Evolutionary conservation across 192 early-diverging fungal species (phyloP).

Genomic region (Spizellomyces punctatus): DNA sequence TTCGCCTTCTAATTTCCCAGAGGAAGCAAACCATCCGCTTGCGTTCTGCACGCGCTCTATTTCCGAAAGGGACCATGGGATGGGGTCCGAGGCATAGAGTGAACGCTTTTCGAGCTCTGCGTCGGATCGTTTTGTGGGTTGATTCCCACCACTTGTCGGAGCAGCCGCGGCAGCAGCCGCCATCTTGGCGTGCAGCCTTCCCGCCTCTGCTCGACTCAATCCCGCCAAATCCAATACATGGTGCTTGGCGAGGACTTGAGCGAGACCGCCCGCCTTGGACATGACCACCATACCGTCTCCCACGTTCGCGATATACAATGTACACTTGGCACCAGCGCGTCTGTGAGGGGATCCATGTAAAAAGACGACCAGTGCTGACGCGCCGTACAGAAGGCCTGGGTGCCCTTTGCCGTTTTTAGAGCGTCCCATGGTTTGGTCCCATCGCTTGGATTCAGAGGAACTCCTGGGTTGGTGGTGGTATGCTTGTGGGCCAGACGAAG

Average conservation of each 20-base stretch:
- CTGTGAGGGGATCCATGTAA: constrained; percentile 58
- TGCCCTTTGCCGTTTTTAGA: background rate
- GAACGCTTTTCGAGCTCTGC: background rate
- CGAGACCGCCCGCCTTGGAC: constrained; percentile 69
- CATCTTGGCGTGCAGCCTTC: background rate
- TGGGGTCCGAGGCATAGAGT: background rate
- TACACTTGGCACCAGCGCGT: constrained; percentile 37
- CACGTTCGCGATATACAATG: constrained; percentile 82
- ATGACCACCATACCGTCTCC: constrained; percentile 83
- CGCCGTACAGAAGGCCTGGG: constrained; percentile 52
- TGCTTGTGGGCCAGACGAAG: constrained; percentile 6
- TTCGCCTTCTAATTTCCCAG: constrained; percentile 75
- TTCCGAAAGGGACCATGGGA: constrained; percentile 39
- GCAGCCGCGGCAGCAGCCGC: background rate
- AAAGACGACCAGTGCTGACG: constrained; percentile 79
- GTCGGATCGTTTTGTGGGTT: background rate
- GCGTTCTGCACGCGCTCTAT: constrained; percentile 75
- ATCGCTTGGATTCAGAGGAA: constrained; percentile 7
- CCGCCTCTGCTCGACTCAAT: constrained; percentile 23
- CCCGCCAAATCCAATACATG: constrained; percentile 58
- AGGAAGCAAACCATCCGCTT: constrained; percentile 78
- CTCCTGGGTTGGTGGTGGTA: constrained; percentile 3
- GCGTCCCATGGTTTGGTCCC: constrained; percentile 35
- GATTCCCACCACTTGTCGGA: background rate
- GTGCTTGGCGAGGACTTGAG: constrained; percentile 69